Evolutionary conservation across 164 flowering plant genomes (phyloP), one percentile per base, ranked within the genome.

Genomic region (Kingdonia uniflora): DNA sequence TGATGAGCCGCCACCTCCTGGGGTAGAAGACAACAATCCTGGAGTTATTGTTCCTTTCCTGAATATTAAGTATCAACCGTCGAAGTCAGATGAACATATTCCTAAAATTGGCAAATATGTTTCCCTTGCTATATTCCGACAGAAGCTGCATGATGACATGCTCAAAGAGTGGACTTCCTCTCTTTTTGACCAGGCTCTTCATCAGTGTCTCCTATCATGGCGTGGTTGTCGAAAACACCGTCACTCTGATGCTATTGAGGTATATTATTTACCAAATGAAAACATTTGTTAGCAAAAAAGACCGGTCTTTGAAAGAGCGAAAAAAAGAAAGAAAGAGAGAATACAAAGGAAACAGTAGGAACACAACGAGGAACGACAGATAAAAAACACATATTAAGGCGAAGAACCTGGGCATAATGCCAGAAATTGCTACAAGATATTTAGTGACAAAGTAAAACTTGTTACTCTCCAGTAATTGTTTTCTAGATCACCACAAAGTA

Each of bases 111-210:
- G 63, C 33, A 49, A 64, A 63, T 74, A 77, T 66, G 69, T 84
- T 54, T 67, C 79, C 21, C 54, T 76, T 65, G 82, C 95, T 58
- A 56, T 80, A 46, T 84, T 67, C 67, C 72, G 92, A 29, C 90
- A 80, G 59, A 84, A 77, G 73, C 57, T 94, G 69, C 87, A 84
- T 62, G 72, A 80, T 48, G 68, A 65, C 51, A 85, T 78, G 19
- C 72, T 84, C 33, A 68, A 65, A 42, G 78, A 80, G 55, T 85
- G 86, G 79, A 79, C 53, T 53, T 59, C 74, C 10, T 51, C 60
- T 11, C 58, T 68, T 54, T 6, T 68, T 54, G 63, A 73, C 48
- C 65, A 21, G 69, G 39, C 58, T 56, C 68, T 82, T 55, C 45
- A 53, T 33, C 60, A 69, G 11, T 68, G 59, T 48, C 42, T 79